Percentiles rank a stretch among this genome's conserved stretches.
Evolutionary conservation across 2,329 filamentous ascomycete genomes (phyloP).

Genomic region (Microdochium bolleyi): DNA sequence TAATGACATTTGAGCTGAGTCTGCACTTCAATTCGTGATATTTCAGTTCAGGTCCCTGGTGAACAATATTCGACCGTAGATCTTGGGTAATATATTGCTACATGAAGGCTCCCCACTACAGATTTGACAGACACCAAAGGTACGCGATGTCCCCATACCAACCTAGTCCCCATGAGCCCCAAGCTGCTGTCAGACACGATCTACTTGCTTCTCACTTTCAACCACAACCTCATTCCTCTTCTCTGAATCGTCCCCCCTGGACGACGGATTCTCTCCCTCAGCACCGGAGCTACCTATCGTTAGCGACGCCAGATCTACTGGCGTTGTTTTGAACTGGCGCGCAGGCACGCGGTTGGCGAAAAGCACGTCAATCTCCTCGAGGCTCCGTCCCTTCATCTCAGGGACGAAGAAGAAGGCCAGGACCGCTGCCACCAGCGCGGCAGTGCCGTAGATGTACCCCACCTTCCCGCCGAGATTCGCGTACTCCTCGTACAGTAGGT

Average conservation of each 20-base stretch:
- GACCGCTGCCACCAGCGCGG: background rate
- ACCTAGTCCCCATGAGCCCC: no score
- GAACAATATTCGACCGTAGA: no score
- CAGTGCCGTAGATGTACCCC: background rate
- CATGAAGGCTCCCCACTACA: no score
- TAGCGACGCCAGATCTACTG: background rate
- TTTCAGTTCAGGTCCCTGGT: no score
- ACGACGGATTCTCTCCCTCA: background rate
- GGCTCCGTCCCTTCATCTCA: conserved; percentile 19
- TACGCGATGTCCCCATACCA: no score
- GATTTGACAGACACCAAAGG: no score
- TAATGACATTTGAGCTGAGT: no score
- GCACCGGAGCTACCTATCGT: background rate
- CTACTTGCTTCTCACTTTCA: background rate
- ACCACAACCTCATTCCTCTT: background rate
- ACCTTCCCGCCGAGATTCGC: background rate
- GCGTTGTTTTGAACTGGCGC: conserved; percentile 18
- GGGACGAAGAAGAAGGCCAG: conserved; percentile 22
- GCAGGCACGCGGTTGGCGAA: conserved; percentile 16
- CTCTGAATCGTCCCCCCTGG: background rate
- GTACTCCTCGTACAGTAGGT: background rate
- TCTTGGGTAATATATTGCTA: no score
- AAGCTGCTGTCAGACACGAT: background rate
- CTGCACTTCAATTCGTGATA: no score
- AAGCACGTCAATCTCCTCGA: conserved; percentile 23